These are phyloP conservation scores for Neoboletus brunneissimus DNA, from an alignment of 768 basidiomycete species.

Conservation along the genomic window DNA sequence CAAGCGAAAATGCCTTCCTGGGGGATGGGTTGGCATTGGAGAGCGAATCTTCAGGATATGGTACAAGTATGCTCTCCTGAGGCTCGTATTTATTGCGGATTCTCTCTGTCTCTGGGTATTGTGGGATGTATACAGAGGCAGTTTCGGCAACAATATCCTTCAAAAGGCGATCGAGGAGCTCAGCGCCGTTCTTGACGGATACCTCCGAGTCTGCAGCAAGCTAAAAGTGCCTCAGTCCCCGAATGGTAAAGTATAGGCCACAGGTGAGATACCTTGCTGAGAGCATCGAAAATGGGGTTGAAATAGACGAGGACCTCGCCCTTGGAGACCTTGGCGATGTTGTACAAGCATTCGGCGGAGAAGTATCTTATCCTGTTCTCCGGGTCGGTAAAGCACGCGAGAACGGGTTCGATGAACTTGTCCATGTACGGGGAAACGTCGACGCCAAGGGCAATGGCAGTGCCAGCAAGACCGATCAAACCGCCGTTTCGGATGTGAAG, in stretches of 20 bases:
- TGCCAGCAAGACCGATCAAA: slow-evolving; percentile 92
- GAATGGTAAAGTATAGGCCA: slow-evolving; percentile 1
- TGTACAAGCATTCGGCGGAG: slow-evolving; percentile 97
- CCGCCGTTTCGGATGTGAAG: slow-evolving; percentile 93
- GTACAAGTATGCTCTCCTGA: slow-evolving; percentile 60
- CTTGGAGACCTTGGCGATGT: slow-evolving; percentile 96
- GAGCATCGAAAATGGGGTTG: slow-evolving; percentile 96
- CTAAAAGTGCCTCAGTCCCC: slow-evolving; percentile 40
- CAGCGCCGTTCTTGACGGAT: slow-evolving; percentile 98
- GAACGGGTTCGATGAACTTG: slow-evolving; percentile 83
- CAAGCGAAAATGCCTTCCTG: slow-evolving; percentile 87
- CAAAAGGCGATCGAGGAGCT: slow-evolving; percentile 92
- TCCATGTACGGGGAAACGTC: slow-evolving; percentile 94
- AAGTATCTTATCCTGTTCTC: slow-evolving; percentile 97
- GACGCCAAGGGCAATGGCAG: slow-evolving; percentile 93
- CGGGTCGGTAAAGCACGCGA: slow-evolving; percentile 89
- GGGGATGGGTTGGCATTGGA: slow-evolving; percentile 31
- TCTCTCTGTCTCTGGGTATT: slow-evolving; percentile 77
- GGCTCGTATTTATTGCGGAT: slow-evolving; percentile 45
- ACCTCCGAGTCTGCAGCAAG: slow-evolving; percentile 93
- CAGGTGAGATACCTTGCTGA: slow-evolving; percentile 75
- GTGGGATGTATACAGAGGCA: slow-evolving; percentile 90
- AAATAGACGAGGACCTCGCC: slow-evolving; percentile 96
- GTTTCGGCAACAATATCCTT: slow-evolving; percentile 98
- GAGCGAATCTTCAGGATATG: slow-evolving; percentile 51